Evolutionary conservation across 371 early-diverging fungal genomes (phyloP).

Genomic region (Synchytrium microbalum): DNA sequence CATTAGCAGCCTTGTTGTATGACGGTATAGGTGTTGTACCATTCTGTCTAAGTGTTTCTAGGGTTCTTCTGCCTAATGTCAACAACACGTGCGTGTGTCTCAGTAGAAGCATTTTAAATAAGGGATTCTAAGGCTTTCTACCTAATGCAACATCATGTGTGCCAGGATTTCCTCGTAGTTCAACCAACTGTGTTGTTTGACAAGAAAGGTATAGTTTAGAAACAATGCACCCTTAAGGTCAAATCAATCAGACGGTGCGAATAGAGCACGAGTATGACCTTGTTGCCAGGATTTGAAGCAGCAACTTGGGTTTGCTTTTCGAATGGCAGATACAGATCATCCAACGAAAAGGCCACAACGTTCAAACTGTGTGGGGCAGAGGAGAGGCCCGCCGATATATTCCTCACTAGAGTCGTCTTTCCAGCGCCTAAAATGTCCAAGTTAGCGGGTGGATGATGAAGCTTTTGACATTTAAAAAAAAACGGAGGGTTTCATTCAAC

Average conservation of each 20-base stretch:
- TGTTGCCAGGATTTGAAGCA: slow-evolving; percentile 47
- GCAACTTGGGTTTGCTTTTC: slow-evolving; percentile 53
- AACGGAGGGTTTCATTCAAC: neutral
- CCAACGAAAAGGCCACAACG: slow-evolving; percentile 65
- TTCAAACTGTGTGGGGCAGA: slow-evolving; percentile 37
- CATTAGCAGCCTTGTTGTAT: slow-evolving; percentile 68
- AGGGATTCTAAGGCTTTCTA: slow-evolving; percentile 33
- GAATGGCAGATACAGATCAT: slow-evolving; percentile 78
- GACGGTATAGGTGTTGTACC: slow-evolving; percentile 46
- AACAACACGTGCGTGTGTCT: too few relatives aligned
- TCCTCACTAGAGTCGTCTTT: slow-evolving; percentile 60
- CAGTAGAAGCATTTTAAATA: neutral
- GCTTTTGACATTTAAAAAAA: neutral
- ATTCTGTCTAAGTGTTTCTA: neutral
- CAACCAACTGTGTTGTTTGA: neutral
- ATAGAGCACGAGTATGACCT: slow-evolving; percentile 48
- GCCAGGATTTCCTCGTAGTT: slow-evolving; percentile 56
- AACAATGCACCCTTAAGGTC: too few relatives aligned
- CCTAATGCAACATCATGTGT: slow-evolving; percentile 77
- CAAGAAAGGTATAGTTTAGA: too few relatives aligned
- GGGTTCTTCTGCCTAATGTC: slow-evolving; percentile 3
- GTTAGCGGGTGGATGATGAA: neutral
- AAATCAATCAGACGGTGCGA: too few relatives aligned
- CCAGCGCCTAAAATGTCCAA: slow-evolving; percentile 35
- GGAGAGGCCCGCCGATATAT: slow-evolving; percentile 38